phyloP scores from a whole-genome alignment of 1,284 basidiomycete species.

The Rhodotorula sp. region DNA sequence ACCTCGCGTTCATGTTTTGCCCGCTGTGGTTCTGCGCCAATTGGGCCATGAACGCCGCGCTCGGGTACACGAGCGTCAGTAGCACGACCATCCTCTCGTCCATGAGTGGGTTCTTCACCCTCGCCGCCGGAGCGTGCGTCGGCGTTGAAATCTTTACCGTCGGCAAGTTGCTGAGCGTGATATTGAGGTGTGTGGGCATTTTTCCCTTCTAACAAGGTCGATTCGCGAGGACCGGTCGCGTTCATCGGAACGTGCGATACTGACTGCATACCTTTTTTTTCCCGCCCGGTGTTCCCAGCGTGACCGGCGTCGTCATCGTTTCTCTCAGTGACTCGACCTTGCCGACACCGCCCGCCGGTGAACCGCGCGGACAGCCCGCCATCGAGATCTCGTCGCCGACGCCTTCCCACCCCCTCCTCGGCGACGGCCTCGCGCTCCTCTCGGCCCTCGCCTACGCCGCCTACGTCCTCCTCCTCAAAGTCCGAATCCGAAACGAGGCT shows the following conservation, averaged over 20 bases:
- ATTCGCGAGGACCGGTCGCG: too few relatives aligned
- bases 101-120: conserved; percentile 92
- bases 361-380: conserved; percentile 53
- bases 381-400: conserved; percentile 56
- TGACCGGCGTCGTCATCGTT: conserved; percentile 57
- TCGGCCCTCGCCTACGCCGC: conserved; percentile 84
- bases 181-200: conserved; percentile 62
- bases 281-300: not conserved
- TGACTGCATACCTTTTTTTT: not conserved
- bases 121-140: conserved; percentile 78
- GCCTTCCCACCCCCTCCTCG: conserved; percentile 57
- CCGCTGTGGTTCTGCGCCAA: conserved; percentile 69
- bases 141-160: conserved; percentile 75
- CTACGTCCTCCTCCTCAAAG: conserved; percentile 88
- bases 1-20: conserved; percentile 73
- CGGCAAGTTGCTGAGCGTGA: conserved; percentile 75
- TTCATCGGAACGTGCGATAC: not conserved
- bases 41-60: conserved; percentile 76
- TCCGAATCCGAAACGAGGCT: conserved; percentile 74
- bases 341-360: conserved; percentile 19
- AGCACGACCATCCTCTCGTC: conserved; percentile 84
- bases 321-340: conserved; percentile 56
- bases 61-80: conserved; percentile 83
- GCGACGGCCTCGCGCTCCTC: conserved; percentile 74
- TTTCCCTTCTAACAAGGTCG: too few relatives aligned